These are phyloP conservation scores for Syzygium aromaticum DNA, from an alignment of 345 rosid species.

Conservation along the genomic window DNA sequence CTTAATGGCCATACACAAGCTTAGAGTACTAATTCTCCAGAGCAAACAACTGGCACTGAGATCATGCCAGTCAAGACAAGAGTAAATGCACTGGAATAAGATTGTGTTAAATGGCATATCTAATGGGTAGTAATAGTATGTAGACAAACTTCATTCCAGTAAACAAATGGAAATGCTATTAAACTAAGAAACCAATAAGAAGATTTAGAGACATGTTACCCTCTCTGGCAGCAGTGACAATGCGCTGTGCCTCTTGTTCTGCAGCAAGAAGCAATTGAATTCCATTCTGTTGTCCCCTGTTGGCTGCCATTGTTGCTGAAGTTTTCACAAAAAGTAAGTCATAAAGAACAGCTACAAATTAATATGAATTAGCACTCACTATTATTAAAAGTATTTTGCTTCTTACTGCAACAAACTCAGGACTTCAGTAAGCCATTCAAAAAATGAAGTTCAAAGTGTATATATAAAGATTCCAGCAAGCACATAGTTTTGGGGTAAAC, in stretches of 20 bases:
- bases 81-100: not conserved
- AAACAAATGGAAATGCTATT: not conserved
- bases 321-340: not conserved
- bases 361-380: not conserved
- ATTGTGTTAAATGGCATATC: not conserved
- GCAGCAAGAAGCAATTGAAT: slow-evolving; percentile 52
- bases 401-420: not conserved
- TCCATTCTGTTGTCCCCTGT: slow-evolving; percentile 39
- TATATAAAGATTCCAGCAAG: not conserved
- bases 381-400: not conserved
- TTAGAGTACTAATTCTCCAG: not conserved
- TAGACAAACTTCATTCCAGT: not conserved
- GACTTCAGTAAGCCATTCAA: not conserved
- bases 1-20: not conserved
- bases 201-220: slow-evolving; percentile 10
- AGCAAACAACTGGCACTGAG: not conserved
- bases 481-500: not conserved
- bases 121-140: not conserved
- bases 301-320: slow-evolving; percentile 29
- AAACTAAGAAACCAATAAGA: not conserved
- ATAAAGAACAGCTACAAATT: not conserved
- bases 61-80: not conserved
- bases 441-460: not conserved
- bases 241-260: slow-evolving; percentile 58
- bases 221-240: slow-evolving; percentile 40